These are phyloP conservation scores for Eucalyptus marginata DNA, from an alignment of 345 rosid species.

Conservation along the genomic window DNA sequence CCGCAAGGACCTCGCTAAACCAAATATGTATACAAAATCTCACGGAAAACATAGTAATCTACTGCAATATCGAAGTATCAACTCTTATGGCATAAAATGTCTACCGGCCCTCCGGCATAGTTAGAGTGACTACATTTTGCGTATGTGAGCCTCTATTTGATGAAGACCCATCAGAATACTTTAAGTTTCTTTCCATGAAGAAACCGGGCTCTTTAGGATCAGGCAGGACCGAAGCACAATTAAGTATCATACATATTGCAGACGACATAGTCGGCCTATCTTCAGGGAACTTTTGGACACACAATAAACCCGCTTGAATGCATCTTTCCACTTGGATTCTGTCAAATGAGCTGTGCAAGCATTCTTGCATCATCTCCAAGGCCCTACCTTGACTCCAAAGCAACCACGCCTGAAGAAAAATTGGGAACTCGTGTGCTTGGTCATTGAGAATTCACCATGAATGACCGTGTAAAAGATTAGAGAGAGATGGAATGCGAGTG, in stretches of 20 bases:
- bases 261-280: background rate
- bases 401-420: slow-evolving; percentile 7
- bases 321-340: background rate
- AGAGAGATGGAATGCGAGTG: background rate
- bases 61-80: background rate
- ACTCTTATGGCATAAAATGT: background rate
- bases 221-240: background rate
- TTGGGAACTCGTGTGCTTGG: background rate
- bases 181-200: background rate
- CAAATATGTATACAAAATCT: background rate
- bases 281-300: background rate
- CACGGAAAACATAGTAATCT: background rate
- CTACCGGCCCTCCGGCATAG: background rate
- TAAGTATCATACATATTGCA: background rate
- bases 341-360: background rate
- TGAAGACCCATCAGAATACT: background rate
- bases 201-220: background rate
- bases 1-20: background rate
- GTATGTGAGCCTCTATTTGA: background rate
- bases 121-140: background rate
- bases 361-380: background rate
- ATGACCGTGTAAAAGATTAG: background rate
- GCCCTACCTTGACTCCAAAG: slow-evolving; percentile 4
- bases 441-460: background rate
- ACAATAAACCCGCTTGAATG: background rate